A percentile compares a stretch with the other conserved stretches of the same genome.
Conservation (phyloP, 805 yeast species). For the Tetrapisispora pingtungensis region DNA sequence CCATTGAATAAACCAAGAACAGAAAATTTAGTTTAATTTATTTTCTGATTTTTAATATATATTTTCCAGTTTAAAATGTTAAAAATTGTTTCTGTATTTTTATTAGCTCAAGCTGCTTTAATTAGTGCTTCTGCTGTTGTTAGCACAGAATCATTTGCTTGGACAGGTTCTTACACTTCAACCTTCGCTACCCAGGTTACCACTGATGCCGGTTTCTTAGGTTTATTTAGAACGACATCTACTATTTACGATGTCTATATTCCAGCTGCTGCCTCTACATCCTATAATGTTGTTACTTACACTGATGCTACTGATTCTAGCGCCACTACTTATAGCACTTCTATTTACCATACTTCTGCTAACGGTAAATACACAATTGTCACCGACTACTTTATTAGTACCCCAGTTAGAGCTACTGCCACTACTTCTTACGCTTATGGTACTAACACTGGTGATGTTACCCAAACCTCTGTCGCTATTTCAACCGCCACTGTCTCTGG, state of each 20-base stretch:
- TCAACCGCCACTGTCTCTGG: neutral
- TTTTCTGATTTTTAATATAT: neutral
- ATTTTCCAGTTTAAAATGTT: neutral
- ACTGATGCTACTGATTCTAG: conserved; percentile 1
- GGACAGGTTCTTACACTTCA: neutral
- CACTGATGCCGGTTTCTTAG: neutral
- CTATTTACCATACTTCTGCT: conserved; percentile 1
- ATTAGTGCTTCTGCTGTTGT: neutral
- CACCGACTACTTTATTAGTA: conserved; percentile 6
- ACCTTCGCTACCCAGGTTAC: conserved; percentile 1
- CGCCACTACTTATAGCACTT: conserved; percentile 6
- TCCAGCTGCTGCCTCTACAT: neutral
- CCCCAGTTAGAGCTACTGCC: conserved; percentile 6
- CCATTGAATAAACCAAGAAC: neutral
- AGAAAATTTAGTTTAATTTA: neutral
- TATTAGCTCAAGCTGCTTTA: conserved; percentile 1
- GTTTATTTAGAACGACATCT: neutral
- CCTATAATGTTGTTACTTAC: neutral
- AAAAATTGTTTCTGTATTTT: neutral
- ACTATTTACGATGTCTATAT: neutral
- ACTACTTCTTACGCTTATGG: conserved; percentile 3
- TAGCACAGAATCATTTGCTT: neutral
- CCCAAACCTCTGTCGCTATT: neutral
- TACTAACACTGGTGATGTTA: conserved; percentile 3
- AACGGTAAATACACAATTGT: conserved; percentile 5